Percentiles rank a stretch among this genome's conserved stretches.
Conservation (phyloP, 73 alveolate genomes). For the Paramecium caudatum region DNA sequence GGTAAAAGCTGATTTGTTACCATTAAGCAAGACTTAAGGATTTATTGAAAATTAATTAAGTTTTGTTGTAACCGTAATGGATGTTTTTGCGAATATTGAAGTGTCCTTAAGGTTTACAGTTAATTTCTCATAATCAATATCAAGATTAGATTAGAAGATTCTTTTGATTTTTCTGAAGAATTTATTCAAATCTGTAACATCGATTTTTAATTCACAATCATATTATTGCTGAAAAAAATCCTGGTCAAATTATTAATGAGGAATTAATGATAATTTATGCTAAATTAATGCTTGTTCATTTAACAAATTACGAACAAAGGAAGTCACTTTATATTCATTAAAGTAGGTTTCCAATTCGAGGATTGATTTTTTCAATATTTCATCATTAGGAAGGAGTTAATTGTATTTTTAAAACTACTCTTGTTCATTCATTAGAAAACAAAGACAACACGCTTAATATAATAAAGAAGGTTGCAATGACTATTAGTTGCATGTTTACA, state of each 20-base stretch:
- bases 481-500: neutral
- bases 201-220: neutral
- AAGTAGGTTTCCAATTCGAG: neutral
- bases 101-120: neutral
- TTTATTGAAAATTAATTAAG: too few species aligned
- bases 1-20: too few species aligned
- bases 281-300: neutral
- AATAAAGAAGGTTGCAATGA: neutral
- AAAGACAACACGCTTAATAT: slow-evolving; percentile 18
- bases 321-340: neutral
- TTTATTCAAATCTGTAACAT: neutral
- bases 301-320: neutral
- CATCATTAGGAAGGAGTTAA: neutral
- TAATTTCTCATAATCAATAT: neutral
- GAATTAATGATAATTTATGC: neutral
- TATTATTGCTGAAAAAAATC: neutral
- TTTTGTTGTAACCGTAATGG: neutral
- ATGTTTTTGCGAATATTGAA: neutral
- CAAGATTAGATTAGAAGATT: neutral
- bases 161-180: neutral
- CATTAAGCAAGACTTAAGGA: too few species aligned
- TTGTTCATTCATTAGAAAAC: neutral
- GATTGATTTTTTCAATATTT: neutral
- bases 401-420: neutral
- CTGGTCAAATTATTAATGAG: neutral